A percentile compares a stretch with the other conserved stretches of the same genome.
Conservation (phyloP, 2,329 filamentous ascomycete species). For the Colletotrichum godetiae region DNA sequence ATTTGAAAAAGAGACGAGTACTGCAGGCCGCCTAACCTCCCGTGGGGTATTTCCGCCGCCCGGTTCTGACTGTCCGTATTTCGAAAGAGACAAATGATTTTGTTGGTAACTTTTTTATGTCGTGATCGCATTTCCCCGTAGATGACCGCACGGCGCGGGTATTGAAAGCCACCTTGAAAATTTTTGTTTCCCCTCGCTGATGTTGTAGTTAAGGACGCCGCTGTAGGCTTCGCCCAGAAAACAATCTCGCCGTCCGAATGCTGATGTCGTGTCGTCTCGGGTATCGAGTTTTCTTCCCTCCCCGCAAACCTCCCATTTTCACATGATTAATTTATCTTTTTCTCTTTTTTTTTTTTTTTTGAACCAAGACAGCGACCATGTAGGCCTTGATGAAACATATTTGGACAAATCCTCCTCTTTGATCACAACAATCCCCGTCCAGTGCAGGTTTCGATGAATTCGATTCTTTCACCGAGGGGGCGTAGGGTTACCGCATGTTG, state of each 20-base stretch:
- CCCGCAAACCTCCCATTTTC: slow-evolving; percentile 20
- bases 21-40: slow-evolving; percentile 29
- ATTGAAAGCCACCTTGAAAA: slow-evolving; percentile 22
- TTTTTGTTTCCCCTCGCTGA: slow-evolving; percentile 14
- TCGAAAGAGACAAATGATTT: slow-evolving; percentile 18
- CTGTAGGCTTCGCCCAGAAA: slow-evolving; percentile 29
- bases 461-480: background rate
- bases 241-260: slow-evolving; percentile 37
- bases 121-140: slow-evolving; percentile 33
- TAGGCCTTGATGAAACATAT: slow-evolving; percentile 15
- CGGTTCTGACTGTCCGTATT: slow-evolving; percentile 17
- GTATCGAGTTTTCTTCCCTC: slow-evolving; percentile 36
- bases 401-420: background rate
- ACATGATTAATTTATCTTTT: slow-evolving; percentile 22
- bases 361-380: slow-evolving; percentile 1
- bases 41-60: slow-evolving; percentile 30
- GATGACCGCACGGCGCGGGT: slow-evolving; percentile 31
- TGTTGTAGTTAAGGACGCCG: slow-evolving; percentile 31
- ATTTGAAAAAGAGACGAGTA: slow-evolving; percentile 16
- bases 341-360: background rate
- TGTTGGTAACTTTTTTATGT: slow-evolving; percentile 28
- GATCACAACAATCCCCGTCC: background rate
- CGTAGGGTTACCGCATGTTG: slow-evolving; percentile 56
- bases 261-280: slow-evolving; percentile 36
- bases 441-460: background rate